Evolutionary conservation across 2,329 filamentous ascomycete species (phyloP).

Genomic region (Ceratocystiopsis sp.): DNA sequence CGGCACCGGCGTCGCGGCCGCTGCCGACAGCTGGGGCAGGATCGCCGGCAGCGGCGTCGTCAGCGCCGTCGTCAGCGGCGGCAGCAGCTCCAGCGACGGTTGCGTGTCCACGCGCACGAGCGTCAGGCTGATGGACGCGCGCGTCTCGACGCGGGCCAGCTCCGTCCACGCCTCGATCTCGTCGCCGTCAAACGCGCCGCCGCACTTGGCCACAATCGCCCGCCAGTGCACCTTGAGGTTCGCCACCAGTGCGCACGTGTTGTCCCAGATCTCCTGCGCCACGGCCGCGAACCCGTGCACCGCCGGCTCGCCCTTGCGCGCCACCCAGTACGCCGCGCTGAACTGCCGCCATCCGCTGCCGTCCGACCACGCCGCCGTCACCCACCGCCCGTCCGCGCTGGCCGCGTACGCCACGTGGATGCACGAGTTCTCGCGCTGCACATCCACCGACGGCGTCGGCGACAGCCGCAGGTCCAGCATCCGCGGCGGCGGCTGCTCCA

Average conservation of each 20-base stretch:
- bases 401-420: constrained; percentile 67
- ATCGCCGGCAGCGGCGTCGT: constrained; percentile 26
- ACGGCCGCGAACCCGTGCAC: constrained; percentile 42
- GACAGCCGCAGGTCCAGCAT: constrained; percentile 60
- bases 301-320: constrained; percentile 35
- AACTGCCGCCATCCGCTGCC: constrained; percentile 57
- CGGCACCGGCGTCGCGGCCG: constrained; percentile 40
- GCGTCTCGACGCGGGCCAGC: constrained; percentile 33
- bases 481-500: constrained; percentile 54
- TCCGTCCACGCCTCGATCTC: constrained; percentile 45
- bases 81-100: constrained; percentile 45
- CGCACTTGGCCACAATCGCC: constrained; percentile 55
- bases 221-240: constrained; percentile 59
- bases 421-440: constrained; percentile 62
- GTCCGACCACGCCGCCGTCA: constrained; percentile 68
- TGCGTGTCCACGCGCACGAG: constrained; percentile 48
- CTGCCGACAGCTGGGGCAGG: constrained; percentile 10
- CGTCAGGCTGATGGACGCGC: constrained; percentile 35
- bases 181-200: constrained; percentile 19
- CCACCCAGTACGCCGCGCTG: constrained; percentile 55
- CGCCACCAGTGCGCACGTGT: constrained; percentile 56
- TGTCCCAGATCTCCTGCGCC: constrained; percentile 62
- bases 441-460: constrained; percentile 49
- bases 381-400: constrained; percentile 61
- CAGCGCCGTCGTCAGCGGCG: constrained; percentile 33